phyloP scores from a whole-genome alignment of 2,329 filamentous ascomycete species.

The Xylaria sp. region DNA sequence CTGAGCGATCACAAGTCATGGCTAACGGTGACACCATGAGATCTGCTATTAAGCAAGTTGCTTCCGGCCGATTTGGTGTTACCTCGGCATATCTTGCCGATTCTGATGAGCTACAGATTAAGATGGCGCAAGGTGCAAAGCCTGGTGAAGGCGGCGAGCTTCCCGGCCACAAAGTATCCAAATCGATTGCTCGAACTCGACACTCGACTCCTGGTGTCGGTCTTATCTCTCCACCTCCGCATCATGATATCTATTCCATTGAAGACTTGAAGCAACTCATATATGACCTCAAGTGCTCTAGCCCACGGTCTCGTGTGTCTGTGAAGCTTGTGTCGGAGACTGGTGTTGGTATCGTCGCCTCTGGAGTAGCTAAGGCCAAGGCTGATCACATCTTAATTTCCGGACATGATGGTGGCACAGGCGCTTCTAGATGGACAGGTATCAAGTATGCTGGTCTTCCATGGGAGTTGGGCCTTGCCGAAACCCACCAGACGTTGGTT shows the following conservation, averaged over 20 bases:
- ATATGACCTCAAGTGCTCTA: constrained; percentile 96
- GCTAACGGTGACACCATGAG: constrained; percentile 96
- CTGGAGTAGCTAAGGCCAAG: constrained; percentile 97
- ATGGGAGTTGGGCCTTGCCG: constrained; percentile 95
- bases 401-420: constrained; percentile 95
- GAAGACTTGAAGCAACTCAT: constrained; percentile 98
- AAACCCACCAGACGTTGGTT: constrained; percentile 96
- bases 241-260: constrained; percentile 99
- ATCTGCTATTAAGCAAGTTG: constrained; percentile 97
- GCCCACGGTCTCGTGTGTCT: constrained; percentile 89
- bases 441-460: constrained; percentile 98
- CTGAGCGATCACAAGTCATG: constrained; percentile 86
- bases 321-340: constrained; percentile 98
- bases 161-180: constrained; percentile 95
- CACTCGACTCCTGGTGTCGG: constrained; percentile 97
- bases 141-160: constrained; percentile 97
- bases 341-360: constrained; percentile 96
- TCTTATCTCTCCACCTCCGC: constrained; percentile 93
- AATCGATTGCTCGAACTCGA: constrained; percentile 91
- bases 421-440: constrained; percentile 96
- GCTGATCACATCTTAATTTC: constrained; percentile 97
- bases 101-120: constrained; percentile 96
- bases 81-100: constrained; percentile 95
- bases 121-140: constrained; percentile 99
- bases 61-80: constrained; percentile 94